A percentile compares a stretch with the other conserved stretches of the same genome.
Conservation (phyloP, 805 yeast genomes). For the Metschnikowia lochheadii region DNA sequence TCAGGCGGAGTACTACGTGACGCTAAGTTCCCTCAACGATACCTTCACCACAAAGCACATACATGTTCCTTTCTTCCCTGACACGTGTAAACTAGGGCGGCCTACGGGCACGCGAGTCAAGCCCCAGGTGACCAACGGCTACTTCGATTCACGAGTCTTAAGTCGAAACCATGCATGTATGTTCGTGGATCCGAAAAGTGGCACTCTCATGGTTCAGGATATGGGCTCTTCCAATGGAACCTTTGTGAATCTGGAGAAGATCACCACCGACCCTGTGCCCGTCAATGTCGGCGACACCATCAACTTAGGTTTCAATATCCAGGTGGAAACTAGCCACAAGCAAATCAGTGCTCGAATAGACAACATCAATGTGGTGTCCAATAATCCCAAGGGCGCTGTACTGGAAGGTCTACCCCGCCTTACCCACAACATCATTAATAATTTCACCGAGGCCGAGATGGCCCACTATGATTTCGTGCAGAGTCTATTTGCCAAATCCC, state of each 20-base stretch:
- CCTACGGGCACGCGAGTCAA: conserved; percentile 67
- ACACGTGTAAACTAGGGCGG: conserved; percentile 81
- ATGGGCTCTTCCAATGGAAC: conserved; percentile 94
- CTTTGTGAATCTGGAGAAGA: conserved; percentile 72
- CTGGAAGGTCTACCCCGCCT: conserved; percentile 12
- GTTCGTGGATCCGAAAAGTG: conserved; percentile 61
- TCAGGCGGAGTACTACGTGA: conserved; percentile 52
- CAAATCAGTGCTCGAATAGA: conserved; percentile 84
- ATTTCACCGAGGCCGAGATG: conserved; percentile 26
- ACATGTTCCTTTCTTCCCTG: conserved; percentile 77
- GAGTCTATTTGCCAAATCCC: conserved; percentile 20
- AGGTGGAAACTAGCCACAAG: conserved; percentile 63
- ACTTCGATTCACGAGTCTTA: conserved; percentile 88
- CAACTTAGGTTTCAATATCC: conserved; percentile 92
- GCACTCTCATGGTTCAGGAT: conserved; percentile 74
- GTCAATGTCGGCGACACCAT: conserved; percentile 77
- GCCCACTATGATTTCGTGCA: conserved; percentile 36
- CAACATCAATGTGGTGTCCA: conserved; percentile 56
- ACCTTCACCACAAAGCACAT: conserved; percentile 79
- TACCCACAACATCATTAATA: conserved; percentile 12
- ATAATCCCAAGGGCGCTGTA: conserved; percentile 16
- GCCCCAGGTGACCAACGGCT: conserved; percentile 76
- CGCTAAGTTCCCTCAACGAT: conserved; percentile 70
- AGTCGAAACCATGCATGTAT: conserved; percentile 93
- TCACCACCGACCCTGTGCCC: conserved; percentile 58